Conservation (phyloP, 208 protist genomes). For the Kentomonas sorsogonicus region DNA sequence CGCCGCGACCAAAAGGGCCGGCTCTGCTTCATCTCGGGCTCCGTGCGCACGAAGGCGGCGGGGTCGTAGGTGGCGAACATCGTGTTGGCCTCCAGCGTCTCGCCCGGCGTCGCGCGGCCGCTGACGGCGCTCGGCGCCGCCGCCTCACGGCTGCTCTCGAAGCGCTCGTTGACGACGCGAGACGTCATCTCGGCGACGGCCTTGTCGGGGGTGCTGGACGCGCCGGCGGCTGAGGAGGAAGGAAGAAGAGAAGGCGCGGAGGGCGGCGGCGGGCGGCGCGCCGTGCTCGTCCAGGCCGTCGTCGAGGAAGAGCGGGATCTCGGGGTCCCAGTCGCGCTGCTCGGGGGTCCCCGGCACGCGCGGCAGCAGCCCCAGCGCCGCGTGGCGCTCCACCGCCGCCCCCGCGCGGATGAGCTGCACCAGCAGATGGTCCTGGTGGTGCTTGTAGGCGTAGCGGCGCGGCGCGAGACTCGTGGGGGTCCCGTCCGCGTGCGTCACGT, state of each 20-base stretch:
- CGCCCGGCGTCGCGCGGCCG: conserved; percentile 57
- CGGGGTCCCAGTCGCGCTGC: conserved; percentile 86
- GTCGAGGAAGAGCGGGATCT: conserved; percentile 83
- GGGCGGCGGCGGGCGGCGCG: conserved; percentile 44
- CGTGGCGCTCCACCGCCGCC: conserved; percentile 68
- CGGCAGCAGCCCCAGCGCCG: conserved; percentile 55
- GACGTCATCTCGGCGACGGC: conserved; percentile 20
- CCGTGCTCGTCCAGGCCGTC: conserved; percentile 82
- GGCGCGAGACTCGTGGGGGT: conserved; percentile 62
- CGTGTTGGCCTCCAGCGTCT: conserved; percentile 67
- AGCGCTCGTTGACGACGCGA: conserved; percentile 54
- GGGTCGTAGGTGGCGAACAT: conserved; percentile 86
- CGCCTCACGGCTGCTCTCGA: conserved; percentile 20
- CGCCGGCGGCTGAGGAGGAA: too few relatives aligned
- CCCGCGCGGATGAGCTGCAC: conserved; percentile 83
- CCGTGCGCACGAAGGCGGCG: conserved; percentile 61
- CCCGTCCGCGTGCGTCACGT: conserved; percentile 83
- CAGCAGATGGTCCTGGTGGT: conserved; percentile 84
- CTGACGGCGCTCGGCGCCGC: conserved; percentile 47
- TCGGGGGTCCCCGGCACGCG: conserved; percentile 69
- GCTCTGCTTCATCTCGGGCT: conserved; percentile 24
- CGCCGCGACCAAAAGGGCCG: conserved; percentile 78
- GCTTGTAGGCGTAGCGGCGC: conserved; percentile 72
- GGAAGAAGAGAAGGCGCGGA: too few relatives aligned
- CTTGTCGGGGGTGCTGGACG: neutral